Percentiles rank a stretch among this genome's conserved stretches.
Evolutionary conservation across 2,329 filamentous ascomycete genomes (phyloP).

Genomic region (Fusarium verrucosum): DNA sequence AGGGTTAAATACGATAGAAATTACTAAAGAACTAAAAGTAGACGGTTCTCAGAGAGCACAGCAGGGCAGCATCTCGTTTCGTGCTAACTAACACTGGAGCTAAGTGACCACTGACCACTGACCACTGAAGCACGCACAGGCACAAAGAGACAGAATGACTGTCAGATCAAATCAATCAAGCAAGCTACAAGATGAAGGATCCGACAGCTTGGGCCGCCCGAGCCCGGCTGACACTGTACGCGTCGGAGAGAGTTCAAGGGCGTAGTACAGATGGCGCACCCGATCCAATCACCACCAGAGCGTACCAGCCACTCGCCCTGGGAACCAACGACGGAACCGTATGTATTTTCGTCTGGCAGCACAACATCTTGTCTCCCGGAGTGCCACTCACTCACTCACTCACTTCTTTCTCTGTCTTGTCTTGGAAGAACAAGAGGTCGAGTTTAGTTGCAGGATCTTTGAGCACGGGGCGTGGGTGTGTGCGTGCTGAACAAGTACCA

Average conservation of each 20-base stretch:
- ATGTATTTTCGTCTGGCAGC: slow-evolving; percentile 43
- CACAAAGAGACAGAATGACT: not conserved
- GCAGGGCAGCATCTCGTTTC: too few relatives aligned
- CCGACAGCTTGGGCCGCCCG: slow-evolving; percentile 42
- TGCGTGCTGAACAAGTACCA: slow-evolving; percentile 2
- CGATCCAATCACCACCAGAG: slow-evolving; percentile 30
- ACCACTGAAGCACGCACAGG: not conserved
- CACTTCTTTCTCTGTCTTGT: not conserved
- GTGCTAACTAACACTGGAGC: too few relatives aligned
- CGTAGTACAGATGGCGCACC: slow-evolving; percentile 28
- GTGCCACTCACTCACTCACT: slow-evolving; percentile 11
- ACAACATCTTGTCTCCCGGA: slow-evolving; percentile 27
- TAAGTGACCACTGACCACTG: slow-evolving; percentile 18
- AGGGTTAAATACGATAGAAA: slow-evolving; percentile 36
- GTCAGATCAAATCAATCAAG: slow-evolving; percentile 26
- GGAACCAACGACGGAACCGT: slow-evolving; percentile 33
- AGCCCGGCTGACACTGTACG: slow-evolving; percentile 38
- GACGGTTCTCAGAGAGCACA: slow-evolving; percentile 14
- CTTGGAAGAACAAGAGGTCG: not conserved
- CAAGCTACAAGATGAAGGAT: slow-evolving; percentile 35
- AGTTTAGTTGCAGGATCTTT: slow-evolving; percentile 37
- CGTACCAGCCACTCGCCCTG: slow-evolving; percentile 40
- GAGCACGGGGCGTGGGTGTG: slow-evolving; percentile 18
- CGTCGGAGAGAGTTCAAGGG: slow-evolving; percentile 29
- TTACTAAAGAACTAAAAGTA: not conserved